phyloP scores from a whole-genome alignment of 495 filamentous ascomycete species.

The Lasiosphaeria hispida region DNA sequence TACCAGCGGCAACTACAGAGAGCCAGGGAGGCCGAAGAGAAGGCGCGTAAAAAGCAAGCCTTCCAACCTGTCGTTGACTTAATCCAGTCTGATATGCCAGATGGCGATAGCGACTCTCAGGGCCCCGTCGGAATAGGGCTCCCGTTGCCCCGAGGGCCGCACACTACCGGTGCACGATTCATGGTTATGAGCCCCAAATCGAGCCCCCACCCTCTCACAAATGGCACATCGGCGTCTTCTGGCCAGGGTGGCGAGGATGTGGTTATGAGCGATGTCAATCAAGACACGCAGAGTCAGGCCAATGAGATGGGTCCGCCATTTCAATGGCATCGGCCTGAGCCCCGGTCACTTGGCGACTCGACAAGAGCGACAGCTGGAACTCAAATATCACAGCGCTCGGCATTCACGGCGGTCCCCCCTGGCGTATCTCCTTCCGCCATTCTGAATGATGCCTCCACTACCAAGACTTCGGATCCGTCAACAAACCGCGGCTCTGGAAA shows the following conservation, averaged over 20 bases:
- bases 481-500: conserved; percentile 49
- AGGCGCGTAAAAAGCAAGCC: conserved; percentile 54
- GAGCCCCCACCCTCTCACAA: conserved; percentile 55
- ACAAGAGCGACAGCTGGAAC: conserved; percentile 40
- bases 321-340: conserved; percentile 16
- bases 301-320: conserved; percentile 35
- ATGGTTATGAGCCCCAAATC: conserved; percentile 46
- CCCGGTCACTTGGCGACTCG: conserved; percentile 24
- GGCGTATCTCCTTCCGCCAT: conserved; percentile 75
- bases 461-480: conserved; percentile 73
- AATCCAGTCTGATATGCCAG: conserved; percentile 34
- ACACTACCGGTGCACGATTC: conserved; percentile 47
- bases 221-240: conserved; percentile 65
- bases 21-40: conserved; percentile 62
- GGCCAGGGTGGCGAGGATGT: conserved; percentile 51
- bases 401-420: conserved; percentile 69
- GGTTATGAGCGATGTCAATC: conserved; percentile 59
- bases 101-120: conserved; percentile 36
- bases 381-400: conserved; percentile 64
- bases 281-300: conserved; percentile 45
- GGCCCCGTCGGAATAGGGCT: conserved; percentile 64
- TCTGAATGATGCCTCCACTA: conserved; percentile 82
- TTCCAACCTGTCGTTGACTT: conserved; percentile 40
- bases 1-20: conserved; percentile 73
- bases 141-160: conserved; percentile 46